Evolutionary conservation across 1,284 basidiomycete genomes (phyloP).

Genomic region (Phlebopus sp.): DNA sequence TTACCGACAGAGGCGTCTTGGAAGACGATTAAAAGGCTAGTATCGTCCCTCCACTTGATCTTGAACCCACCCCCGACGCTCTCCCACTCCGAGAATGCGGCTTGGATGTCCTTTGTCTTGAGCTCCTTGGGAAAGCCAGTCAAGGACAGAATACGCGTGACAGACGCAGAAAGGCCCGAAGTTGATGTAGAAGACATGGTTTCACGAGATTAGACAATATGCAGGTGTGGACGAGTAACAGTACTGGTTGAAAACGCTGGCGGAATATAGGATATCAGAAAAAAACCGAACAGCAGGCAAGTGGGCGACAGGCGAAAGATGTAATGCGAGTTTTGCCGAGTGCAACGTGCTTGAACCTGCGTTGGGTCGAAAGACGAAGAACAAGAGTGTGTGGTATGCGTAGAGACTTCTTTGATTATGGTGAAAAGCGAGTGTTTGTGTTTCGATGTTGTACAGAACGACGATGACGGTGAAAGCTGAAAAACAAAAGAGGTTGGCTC

Average conservation of each 20-base stretch:
- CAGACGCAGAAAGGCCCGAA: slow-evolving; percentile 84
- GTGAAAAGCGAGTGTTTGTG: slow-evolving; percentile 27
- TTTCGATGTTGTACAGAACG: slow-evolving; percentile 28
- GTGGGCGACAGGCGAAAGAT: slow-evolving; percentile 9
- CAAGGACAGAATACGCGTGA: slow-evolving; percentile 92
- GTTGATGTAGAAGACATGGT: slow-evolving; percentile 55
- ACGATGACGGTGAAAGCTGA: background rate
- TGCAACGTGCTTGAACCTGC: slow-evolving; percentile 22
- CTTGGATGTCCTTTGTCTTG: slow-evolving; percentile 95
- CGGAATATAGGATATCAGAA: slow-evolving; percentile 13
- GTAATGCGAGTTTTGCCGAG: slow-evolving; percentile 28
- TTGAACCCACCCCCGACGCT: slow-evolving; percentile 87
- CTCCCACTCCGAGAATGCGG: slow-evolving; percentile 90
- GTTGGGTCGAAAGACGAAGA: background rate
- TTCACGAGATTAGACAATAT: slow-evolving; percentile 11
- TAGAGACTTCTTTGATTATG: slow-evolving; percentile 7
- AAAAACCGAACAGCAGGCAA: slow-evolving; percentile 13
- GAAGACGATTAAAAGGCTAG: slow-evolving; percentile 94
- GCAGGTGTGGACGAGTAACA: slow-evolving; percentile 1
- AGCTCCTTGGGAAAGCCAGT: slow-evolving; percentile 91
- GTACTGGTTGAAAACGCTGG: background rate
- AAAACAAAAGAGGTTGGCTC: slow-evolving; percentile 1
- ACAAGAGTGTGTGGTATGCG: slow-evolving; percentile 14
- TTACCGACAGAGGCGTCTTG: slow-evolving; percentile 78
- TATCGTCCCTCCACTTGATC: slow-evolving; percentile 99